These are phyloP conservation scores for Aspergillus avenaceus DNA, from an alignment of 495 filamentous ascomycete genomes.

Conservation along the genomic window DNA sequence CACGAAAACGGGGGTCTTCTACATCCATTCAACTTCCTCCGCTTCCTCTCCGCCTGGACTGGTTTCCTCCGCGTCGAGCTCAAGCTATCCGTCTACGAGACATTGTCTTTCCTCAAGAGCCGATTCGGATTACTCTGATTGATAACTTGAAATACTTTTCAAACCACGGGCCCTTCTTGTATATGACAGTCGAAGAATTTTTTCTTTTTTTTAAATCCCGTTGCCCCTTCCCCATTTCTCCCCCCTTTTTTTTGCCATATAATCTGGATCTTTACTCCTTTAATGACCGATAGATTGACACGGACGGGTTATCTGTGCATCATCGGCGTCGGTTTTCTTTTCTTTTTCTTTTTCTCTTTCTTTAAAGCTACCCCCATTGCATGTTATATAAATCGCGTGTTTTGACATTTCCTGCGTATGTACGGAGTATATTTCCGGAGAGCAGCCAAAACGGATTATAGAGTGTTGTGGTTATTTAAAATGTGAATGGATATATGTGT, in stretches of 20 bases:
- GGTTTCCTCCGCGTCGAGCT: constrained; percentile 59
- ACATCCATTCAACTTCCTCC: constrained; percentile 51
- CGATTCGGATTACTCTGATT: constrained; percentile 27
- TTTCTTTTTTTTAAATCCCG: not conserved
- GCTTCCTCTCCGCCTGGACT: constrained; percentile 53
- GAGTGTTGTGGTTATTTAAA: too few relatives aligned
- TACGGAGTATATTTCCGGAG: too few relatives aligned
- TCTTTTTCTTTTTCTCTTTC: constrained; percentile 5
- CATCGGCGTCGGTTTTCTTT: constrained; percentile 28
- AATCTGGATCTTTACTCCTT: not conserved
- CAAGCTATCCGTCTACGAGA: constrained; percentile 60
- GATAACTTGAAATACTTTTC: not conserved
- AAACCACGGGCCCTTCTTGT: not conserved
- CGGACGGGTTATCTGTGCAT: constrained; percentile 30
- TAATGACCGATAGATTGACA: constrained; percentile 7
- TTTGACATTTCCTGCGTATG: not conserved
- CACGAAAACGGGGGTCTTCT: constrained; percentile 51
- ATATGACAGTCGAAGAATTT: too few relatives aligned
- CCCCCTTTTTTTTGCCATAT: constrained; percentile 5
- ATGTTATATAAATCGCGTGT: not conserved
- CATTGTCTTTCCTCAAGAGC: constrained; percentile 42
- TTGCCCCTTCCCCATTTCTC: not conserved
- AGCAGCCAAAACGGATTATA: too few relatives aligned
- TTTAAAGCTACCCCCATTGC: not conserved
- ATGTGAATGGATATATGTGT: too few relatives aligned